Conservation (phyloP, 2,329 filamentous ascomycete genomes). For the Penicillium sp. region DNA sequence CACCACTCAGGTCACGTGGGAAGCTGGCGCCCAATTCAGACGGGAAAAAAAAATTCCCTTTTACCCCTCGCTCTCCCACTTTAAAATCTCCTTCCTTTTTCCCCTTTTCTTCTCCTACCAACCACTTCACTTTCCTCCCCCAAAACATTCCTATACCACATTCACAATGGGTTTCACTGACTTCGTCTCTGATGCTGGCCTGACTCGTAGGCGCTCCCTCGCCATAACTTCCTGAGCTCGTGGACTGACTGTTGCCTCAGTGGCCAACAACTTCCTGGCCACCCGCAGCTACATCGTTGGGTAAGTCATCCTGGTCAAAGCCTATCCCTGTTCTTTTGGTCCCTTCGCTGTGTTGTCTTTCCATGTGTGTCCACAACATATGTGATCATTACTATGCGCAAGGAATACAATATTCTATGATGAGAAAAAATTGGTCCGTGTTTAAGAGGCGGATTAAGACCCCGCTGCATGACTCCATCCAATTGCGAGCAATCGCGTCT, state of each 20-base stretch:
- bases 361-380: conserved; percentile 18
- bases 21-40: conserved; percentile 13
- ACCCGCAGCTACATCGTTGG: conserved; percentile 77
- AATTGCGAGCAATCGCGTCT: conserved; percentile 70
- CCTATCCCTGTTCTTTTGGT: background rate
- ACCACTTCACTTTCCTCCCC: conserved; percentile 6
- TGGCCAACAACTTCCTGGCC: conserved; percentile 40
- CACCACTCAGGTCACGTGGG: conserved; percentile 27
- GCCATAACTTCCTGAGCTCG: conserved; percentile 18
- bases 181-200: conserved; percentile 57
- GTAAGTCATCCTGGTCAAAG: conserved; percentile 48
- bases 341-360: conserved; percentile 6
- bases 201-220: conserved; percentile 48
- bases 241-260: conserved; percentile 33
- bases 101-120: conserved; percentile 11
- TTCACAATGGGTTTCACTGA: conserved; percentile 62
- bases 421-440: conserved; percentile 90
- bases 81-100: conserved; percentile 16
- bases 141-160: conserved; percentile 18
- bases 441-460: conserved; percentile 94
- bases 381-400: background rate
- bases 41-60: conserved; percentile 24
- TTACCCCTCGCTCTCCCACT: conserved; percentile 26
- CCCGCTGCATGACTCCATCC: conserved; percentile 71
- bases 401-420: conserved; percentile 47